Percentiles rank a stretch among this genome's conserved stretches.
phyloP scores from a whole-genome alignment of 179 eudicot species.

The Nepenthes alata region DNA sequence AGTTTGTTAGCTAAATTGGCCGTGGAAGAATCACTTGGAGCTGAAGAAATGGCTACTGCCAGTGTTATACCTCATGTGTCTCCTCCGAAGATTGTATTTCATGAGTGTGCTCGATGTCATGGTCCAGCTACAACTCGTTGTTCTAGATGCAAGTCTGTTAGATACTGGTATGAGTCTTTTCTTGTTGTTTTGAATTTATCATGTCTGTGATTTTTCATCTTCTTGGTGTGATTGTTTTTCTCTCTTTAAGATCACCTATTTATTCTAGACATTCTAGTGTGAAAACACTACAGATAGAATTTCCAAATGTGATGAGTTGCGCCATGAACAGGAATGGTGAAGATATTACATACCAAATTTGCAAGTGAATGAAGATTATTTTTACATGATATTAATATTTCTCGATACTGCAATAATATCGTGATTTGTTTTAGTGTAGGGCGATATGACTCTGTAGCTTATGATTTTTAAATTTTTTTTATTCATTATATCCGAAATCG shows the following conservation, averaged over 20 bases:
- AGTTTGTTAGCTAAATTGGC: slow-evolving; percentile 43
- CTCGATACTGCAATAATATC: too few relatives aligned
- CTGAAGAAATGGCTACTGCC: slow-evolving; percentile 48
- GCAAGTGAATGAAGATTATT: too few relatives aligned
- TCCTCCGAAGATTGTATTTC: slow-evolving; percentile 29
- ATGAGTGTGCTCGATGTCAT: slow-evolving; percentile 71
- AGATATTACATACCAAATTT: too few relatives aligned
- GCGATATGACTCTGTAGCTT: too few relatives aligned
- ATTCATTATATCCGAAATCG: too few relatives aligned
- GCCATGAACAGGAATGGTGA: too few relatives aligned
- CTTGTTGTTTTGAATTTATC: background rate
- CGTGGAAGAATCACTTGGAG: slow-evolving; percentile 45
- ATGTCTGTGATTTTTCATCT: background rate
- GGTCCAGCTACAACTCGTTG: slow-evolving; percentile 78
- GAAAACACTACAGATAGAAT: too few relatives aligned
- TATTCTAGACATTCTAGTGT: too few relatives aligned
- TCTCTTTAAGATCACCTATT: background rate
- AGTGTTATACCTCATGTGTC: slow-evolving; percentile 37
- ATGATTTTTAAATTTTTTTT: too few relatives aligned
- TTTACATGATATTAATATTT: too few relatives aligned
- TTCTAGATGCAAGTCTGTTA: slow-evolving; percentile 77
- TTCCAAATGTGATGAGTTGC: too few relatives aligned
- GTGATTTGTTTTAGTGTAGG: too few relatives aligned
- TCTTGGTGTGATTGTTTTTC: background rate
- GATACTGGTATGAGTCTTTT: slow-evolving; percentile 64